These are phyloP conservation scores for Lentinus brumalis DNA, from an alignment of 768 basidiomycete species.

Conservation along the genomic window DNA sequence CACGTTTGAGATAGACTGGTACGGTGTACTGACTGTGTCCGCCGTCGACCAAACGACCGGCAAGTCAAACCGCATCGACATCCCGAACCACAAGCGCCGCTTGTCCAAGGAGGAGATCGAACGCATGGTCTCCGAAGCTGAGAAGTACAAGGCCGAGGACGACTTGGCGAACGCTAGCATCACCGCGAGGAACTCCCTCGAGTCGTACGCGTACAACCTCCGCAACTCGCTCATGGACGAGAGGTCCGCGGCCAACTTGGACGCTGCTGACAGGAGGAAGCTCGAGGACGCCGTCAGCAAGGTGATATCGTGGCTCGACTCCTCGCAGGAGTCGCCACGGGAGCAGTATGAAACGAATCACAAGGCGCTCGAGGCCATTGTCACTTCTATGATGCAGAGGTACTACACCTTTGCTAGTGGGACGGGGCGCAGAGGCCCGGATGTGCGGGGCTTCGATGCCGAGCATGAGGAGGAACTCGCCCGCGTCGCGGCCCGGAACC, in stretches of 20 bases:
- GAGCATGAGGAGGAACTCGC: neutral
- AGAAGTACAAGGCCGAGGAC: constrained; percentile 92
- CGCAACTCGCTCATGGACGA: constrained; percentile 87
- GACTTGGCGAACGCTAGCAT: constrained; percentile 85
- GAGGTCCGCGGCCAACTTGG: constrained; percentile 86
- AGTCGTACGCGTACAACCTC: constrained; percentile 95
- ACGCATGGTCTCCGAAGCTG: constrained; percentile 94
- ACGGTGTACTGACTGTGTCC: constrained; percentile 94
- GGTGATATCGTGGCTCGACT: constrained; percentile 82
- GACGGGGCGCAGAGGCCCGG: too few species aligned
- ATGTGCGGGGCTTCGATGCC: neutral
- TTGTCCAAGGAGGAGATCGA: constrained; percentile 98
- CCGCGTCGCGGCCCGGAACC: neutral
- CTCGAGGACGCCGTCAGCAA: constrained; percentile 82
- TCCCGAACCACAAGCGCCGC: constrained; percentile 96
- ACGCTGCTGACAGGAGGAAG: constrained; percentile 81
- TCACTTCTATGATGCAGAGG: constrained; percentile 71
- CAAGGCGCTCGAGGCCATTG: constrained; percentile 87
- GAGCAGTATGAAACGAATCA: constrained; percentile 93
- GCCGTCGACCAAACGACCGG: constrained; percentile 96
- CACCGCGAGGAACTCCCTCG: constrained; percentile 85
- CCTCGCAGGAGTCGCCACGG: constrained; percentile 86
- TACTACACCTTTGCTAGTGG: constrained; percentile 66
- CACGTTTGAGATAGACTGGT: constrained; percentile 97
- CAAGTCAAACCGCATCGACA: constrained; percentile 91